Conservation (phyloP, 2,329 filamentous ascomycete genomes). For the Cladosporium sp. region DNA sequence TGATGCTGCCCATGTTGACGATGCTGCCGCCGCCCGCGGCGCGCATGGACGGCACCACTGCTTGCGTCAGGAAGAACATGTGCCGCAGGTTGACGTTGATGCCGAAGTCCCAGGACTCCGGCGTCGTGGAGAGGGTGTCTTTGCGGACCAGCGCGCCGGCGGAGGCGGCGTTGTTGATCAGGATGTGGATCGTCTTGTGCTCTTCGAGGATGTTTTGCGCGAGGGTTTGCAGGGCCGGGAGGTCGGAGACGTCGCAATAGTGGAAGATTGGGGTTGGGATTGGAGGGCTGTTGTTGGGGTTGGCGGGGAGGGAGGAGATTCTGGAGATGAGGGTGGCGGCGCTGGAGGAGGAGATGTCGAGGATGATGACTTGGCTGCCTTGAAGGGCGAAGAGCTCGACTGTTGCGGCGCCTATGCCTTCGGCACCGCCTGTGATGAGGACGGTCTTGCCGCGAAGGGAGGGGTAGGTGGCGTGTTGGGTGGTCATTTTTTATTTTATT, state of each 20-base stretch:
- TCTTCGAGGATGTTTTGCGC: conserved; percentile 45
- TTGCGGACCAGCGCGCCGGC: conserved; percentile 60
- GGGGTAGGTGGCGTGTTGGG: conserved; percentile 32
- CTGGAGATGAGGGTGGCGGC: conserved; percentile 50
- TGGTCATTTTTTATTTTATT: background rate
- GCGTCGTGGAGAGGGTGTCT: conserved; percentile 59
- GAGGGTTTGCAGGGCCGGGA: conserved; percentile 51
- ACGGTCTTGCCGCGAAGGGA: conserved; percentile 57
- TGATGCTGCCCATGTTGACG: conserved; percentile 54
- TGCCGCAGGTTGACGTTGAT: conserved; percentile 66
- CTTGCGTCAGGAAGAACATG: conserved; percentile 61
- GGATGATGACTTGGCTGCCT: conserved; percentile 60
- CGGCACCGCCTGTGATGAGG: conserved; percentile 64
- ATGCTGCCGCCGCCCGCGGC: conserved; percentile 58
- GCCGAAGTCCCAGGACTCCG: conserved; percentile 63
- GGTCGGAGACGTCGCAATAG: conserved; percentile 54
- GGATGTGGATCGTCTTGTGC: conserved; percentile 56
- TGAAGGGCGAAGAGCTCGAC: conserved; percentile 58
- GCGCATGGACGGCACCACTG: conserved; percentile 60
- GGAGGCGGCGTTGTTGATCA: conserved; percentile 62
- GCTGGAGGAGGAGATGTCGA: conserved; percentile 57
- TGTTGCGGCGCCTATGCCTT: conserved; percentile 63
- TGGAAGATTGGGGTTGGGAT: conserved; percentile 29
- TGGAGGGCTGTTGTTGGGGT: conserved; percentile 16
- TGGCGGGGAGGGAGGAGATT: conserved; percentile 43